These are phyloP conservation scores for Xylariaceae sp. DNA, from an alignment of 2,329 filamentous ascomycete species.

Conservation along the genomic window DNA sequence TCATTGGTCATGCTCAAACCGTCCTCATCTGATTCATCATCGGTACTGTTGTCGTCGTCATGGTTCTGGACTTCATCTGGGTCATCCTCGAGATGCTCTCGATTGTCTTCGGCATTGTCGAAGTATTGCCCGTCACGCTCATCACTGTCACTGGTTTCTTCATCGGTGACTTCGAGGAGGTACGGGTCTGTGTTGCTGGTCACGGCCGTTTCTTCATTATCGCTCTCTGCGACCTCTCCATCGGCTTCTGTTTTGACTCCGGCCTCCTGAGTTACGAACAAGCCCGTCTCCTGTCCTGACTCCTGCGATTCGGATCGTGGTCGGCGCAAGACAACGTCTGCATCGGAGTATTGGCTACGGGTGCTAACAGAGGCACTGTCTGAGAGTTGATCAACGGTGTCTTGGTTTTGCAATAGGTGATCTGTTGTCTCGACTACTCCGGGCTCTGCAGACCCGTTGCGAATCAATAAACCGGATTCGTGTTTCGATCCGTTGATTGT, in stretches of 20 bases:
- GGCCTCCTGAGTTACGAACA: too few species aligned
- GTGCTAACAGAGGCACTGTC: too few species aligned
- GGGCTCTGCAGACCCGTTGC: too few species aligned
- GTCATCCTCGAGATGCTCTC: neutral
- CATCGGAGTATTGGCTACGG: too few species aligned
- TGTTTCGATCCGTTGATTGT: too few species aligned
- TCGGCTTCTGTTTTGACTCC: too few species aligned
- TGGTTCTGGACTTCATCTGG: constrained; percentile 1
- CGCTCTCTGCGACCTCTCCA: neutral
- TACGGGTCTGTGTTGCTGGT: too few species aligned
- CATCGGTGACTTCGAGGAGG: neutral
- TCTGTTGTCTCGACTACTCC: too few species aligned
- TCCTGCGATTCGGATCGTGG: neutral
- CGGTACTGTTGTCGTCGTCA: neutral
- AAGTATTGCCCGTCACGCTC: neutral
- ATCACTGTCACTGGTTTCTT: neutral
- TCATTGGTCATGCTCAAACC: constrained; percentile 11
- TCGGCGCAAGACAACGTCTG: too few species aligned
- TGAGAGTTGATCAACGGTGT: too few species aligned
- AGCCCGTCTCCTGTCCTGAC: neutral
- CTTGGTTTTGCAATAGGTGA: too few species aligned
- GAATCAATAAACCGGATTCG: too few species aligned
- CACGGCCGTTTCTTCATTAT: neutral
- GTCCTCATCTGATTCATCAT: neutral
- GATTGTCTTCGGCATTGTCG: neutral